Base-by-base conservation (phyloP, 805 yeast genomes). In the Lipomyces yamanashiensis region DNA sequence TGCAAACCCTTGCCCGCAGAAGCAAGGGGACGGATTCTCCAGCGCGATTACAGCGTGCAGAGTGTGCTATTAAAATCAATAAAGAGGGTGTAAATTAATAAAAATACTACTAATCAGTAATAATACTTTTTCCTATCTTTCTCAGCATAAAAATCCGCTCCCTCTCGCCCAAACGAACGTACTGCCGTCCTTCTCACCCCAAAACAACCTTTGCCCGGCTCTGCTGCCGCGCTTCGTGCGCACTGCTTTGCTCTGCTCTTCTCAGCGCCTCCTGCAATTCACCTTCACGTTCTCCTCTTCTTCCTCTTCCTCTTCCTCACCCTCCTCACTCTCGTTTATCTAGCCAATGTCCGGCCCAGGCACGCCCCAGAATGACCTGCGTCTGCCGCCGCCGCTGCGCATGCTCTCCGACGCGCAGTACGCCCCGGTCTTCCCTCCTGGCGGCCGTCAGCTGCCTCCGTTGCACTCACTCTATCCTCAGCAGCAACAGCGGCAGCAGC, bases 311-410 rank as follows among this genome's bases (percentile, higher is more conserved):
- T 48, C 37, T 28, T 5, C 52, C 17, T 48, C 17, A 23, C 17
- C 37, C 17, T 6, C n/a, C 28, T n/a, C 7, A 12, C 33, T 6
- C 28, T 17, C 49, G 21, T 45, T 28, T 23, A 23, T 48, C 37
- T 8, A 7, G 50, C 50, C 34, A 43, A 45, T 49, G 45, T 57
- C 61, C 23, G 61, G 50, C 43, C 50, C 55, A 37, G 54, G 45
- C 36, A 19, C 61, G n/a, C 50, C 47, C 28, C 58, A 52, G 21
- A 51, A 48, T 48, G 54, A 44, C 37, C 59, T 61, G 37, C 64
- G 65, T 45, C 56, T 61, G 53, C 62, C 64, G 47, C 67, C 64
- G 39, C 65, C 63, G 23, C 62, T 47, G 45, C 39, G 58, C n/a
- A 44, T 61, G 50, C 60, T 64, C 40, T 48, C 62, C 21, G 65